Evolutionary conservation across 1,284 basidiomycete genomes (phyloP).

Genomic region (Anthracocystis walkeri): DNA sequence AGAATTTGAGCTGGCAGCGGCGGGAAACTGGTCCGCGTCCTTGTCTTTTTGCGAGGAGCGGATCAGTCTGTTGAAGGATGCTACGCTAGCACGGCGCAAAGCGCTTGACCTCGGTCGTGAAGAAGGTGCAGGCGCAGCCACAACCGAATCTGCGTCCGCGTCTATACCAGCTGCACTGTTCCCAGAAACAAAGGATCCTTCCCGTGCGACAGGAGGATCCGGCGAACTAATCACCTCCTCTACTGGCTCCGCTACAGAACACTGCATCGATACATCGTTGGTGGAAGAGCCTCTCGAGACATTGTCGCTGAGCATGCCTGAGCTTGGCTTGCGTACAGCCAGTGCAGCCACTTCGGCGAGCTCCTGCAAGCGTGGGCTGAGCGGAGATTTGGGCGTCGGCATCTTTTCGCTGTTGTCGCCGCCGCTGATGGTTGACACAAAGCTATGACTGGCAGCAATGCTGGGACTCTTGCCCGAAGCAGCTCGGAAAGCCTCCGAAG

Average conservation of each 20-base stretch:
- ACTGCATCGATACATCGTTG: slow-evolving; percentile 30
- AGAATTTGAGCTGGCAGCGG: slow-evolving; percentile 20
- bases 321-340: slow-evolving; percentile 33
- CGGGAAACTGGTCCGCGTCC: slow-evolving; percentile 17
- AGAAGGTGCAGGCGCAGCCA: background rate
- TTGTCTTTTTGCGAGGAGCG: slow-evolving; percentile 33
- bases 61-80: slow-evolving; percentile 36
- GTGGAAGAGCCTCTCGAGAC: slow-evolving; percentile 30
- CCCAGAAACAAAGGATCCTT: slow-evolving; percentile 1
- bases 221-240: slow-evolving; percentile 32
- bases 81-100: slow-evolving; percentile 36
- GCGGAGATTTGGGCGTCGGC: slow-evolving; percentile 38
- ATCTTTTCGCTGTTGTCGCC: slow-evolving; percentile 35
- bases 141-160: slow-evolving; percentile 3
- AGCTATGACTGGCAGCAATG: slow-evolving; percentile 34
- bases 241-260: slow-evolving; percentile 22
- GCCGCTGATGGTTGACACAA: slow-evolving; percentile 36
- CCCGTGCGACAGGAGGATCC: background rate
- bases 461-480: slow-evolving; percentile 29
- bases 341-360: slow-evolving; percentile 45
- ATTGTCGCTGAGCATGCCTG: slow-evolving; percentile 23
- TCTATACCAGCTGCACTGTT: slow-evolving; percentile 1
- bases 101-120: slow-evolving; percentile 27
- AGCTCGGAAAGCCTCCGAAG: slow-evolving; percentile 37
- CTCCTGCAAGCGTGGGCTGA: slow-evolving; percentile 45